These are phyloP conservation scores for Telopea speciosissima DNA, from an alignment of 177 flowering plant species.

Conservation along the genomic window DNA sequence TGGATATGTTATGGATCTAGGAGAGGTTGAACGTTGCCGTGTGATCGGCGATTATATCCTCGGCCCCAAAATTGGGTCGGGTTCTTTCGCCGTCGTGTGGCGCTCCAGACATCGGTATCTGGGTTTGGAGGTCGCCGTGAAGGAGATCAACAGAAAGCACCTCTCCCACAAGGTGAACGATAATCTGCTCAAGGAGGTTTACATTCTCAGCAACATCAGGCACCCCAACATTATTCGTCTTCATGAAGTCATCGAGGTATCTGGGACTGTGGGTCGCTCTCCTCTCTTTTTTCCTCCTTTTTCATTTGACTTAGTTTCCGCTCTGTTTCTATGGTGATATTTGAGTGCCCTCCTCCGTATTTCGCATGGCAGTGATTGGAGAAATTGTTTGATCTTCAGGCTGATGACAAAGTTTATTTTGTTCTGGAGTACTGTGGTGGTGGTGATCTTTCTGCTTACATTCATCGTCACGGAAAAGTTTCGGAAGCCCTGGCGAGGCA, in stretches of 20 bases:
- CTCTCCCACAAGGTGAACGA: slow-evolving; percentile 33
- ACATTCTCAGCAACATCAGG: slow-evolving; percentile 35
- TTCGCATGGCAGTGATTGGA: not conserved
- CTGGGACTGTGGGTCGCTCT: slow-evolving; percentile 1
- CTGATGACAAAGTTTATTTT: slow-evolving; percentile 37
- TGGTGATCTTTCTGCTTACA: slow-evolving; percentile 52
- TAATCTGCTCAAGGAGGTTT: slow-evolving; percentile 40
- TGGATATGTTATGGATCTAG: slow-evolving; percentile 14
- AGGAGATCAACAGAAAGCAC: slow-evolving; percentile 46
- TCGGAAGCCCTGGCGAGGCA: slow-evolving; percentile 45
- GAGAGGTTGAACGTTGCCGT: slow-evolving; percentile 18
- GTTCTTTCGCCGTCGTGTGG: slow-evolving; percentile 60
- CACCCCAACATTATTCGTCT: slow-evolving; percentile 52
- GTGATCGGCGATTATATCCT: slow-evolving; percentile 45
- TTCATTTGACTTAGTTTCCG: not conserved
- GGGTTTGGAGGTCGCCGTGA: slow-evolving; percentile 41
- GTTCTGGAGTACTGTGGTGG: slow-evolving; percentile 56
- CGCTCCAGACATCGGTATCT: slow-evolving; percentile 28
- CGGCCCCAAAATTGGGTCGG: slow-evolving; percentile 47
- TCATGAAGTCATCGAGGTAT: slow-evolving; percentile 37
- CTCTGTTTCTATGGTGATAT: not conserved
- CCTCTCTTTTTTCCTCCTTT: not conserved
- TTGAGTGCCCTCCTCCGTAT: not conserved
- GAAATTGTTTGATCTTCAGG: slow-evolving; percentile 19
- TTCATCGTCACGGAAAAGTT: slow-evolving; percentile 40